Conservation (phyloP, 257 asterid genomes). For the Anisodus acutangulus region DNA sequence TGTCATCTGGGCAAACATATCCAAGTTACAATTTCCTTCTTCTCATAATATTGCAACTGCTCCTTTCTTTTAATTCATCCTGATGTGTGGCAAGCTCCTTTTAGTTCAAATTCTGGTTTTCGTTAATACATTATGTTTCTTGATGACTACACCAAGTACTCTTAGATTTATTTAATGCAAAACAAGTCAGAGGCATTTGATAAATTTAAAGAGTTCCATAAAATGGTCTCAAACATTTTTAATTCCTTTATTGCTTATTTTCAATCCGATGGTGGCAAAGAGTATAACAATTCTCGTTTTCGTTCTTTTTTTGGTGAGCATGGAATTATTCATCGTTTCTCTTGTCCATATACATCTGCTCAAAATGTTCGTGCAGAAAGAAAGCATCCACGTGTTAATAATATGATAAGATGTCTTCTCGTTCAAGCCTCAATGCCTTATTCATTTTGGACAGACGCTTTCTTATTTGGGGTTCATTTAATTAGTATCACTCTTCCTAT, state of each 20-base stretch:
- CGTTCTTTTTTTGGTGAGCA: neutral
- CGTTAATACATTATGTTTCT: no score
- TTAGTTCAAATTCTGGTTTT: no score
- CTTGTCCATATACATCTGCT: neutral
- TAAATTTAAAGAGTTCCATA: no score
- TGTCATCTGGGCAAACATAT: no score
- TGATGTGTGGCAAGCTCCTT: no score
- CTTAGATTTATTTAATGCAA: no score
- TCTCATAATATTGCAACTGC: no score
- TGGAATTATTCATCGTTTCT: neutral
- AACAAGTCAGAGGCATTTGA: no score
- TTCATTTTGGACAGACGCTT: neutral
- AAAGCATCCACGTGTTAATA: neutral
- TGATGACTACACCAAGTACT: no score
- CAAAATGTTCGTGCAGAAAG: neutral
- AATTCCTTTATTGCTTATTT: neutral
- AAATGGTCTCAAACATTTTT: no score
- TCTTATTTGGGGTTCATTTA: neutral
- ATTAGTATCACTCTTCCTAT: neutral
- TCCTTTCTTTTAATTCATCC: no score
- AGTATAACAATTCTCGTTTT: neutral
- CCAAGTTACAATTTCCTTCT: no score
- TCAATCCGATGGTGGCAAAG: neutral
- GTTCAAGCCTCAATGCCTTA: neutral
- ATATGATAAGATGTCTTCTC: neutral